Conservation (phyloP, 2,329 filamentous ascomycete genomes). For the Diaporthe destruens region DNA sequence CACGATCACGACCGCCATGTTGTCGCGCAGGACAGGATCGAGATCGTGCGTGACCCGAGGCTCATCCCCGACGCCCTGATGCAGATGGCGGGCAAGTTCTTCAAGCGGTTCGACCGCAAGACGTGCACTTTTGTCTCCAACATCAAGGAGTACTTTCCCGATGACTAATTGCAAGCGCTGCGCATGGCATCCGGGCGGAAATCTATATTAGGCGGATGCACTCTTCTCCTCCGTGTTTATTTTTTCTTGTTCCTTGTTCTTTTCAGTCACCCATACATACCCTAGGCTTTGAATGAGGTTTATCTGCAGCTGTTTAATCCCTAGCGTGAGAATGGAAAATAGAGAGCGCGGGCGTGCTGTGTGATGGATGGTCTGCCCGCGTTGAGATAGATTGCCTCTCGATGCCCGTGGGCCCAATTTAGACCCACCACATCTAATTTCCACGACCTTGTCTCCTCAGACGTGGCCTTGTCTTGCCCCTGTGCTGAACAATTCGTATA, state of each 20-base stretch:
- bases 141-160: slow-evolving; percentile 82
- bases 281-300: slow-evolving; percentile 18
- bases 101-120: slow-evolving; percentile 83
- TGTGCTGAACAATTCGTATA: background rate
- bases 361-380: background rate
- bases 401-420: slow-evolving; percentile 23
- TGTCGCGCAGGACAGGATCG: slow-evolving; percentile 82
- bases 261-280: slow-evolving; percentile 5
- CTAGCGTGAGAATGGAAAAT: background rate
- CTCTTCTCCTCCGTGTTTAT: background rate
- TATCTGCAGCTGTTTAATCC: background rate
- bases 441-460: background rate
- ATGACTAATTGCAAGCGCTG: slow-evolving; percentile 69
- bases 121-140: slow-evolving; percentile 85
- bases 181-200: background rate
- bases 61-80: slow-evolving; percentile 70
- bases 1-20: slow-evolving; percentile 80
- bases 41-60: slow-evolving; percentile 64
- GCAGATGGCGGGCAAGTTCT: slow-evolving; percentile 82
- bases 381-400: slow-evolving; percentile 23
- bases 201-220: slow-evolving; percentile 8
- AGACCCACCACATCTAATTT: slow-evolving; percentile 20
- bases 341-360: background rate
- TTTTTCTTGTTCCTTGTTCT: background rate
- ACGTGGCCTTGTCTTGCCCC: background rate